Conservation (phyloP, 345 rosid species). For the Gossypium mustelinum region DNA sequence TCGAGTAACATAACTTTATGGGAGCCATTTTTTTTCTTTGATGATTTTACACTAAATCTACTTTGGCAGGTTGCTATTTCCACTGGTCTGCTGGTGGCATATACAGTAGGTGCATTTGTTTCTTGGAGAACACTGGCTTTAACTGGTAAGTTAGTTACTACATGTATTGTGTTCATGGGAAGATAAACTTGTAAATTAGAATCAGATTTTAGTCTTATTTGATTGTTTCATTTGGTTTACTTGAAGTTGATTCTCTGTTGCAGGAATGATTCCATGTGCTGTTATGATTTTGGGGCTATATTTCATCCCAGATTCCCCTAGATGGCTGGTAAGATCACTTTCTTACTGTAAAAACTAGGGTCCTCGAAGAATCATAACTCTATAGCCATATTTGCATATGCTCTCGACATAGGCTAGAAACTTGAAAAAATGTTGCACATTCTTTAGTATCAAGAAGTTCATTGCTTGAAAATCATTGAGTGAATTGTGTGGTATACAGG, state of each 20-base stretch:
- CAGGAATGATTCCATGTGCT: constrained; percentile 70
- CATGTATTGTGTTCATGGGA: background rate
- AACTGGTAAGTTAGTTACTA: constrained; percentile 32
- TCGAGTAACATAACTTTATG: constrained; percentile 32
- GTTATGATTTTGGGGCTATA: constrained; percentile 56
- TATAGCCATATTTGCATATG: too few species aligned
- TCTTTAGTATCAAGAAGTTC: background rate
- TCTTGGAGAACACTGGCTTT: constrained; percentile 81
- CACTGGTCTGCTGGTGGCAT: constrained; percentile 66
- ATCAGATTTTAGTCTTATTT: background rate
- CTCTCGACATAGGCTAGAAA: background rate
- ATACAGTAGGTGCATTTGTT: constrained; percentile 65
- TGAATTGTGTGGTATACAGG: constrained; percentile 31
- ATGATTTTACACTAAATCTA: too few species aligned
- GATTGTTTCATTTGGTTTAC: constrained; percentile 1
- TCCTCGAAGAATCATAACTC: too few species aligned
- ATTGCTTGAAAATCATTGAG: background rate
- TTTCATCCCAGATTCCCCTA: constrained; percentile 80
- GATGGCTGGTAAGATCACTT: constrained; percentile 65
- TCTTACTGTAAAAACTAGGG: background rate
- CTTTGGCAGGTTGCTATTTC: constrained; percentile 13
- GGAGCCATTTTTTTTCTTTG: constrained; percentile 30
- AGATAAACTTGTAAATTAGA: background rate
- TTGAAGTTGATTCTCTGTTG: constrained; percentile 13
- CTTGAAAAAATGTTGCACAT: background rate